Evolutionary conservation across 768 basidiomycete genomes (phyloP).

Genomic region (Zangia roseola): DNA sequence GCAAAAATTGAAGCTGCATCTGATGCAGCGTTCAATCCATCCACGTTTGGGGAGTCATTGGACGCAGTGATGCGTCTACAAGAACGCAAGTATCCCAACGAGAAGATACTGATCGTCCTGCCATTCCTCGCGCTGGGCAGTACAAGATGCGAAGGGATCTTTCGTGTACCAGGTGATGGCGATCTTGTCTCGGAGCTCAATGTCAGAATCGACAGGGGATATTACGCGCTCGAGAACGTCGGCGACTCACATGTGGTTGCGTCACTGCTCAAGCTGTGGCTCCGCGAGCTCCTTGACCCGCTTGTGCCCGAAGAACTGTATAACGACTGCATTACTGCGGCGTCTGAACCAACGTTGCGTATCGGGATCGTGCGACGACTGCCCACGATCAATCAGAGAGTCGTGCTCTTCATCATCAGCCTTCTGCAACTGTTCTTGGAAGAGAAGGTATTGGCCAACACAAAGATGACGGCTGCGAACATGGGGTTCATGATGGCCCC

Average conservation of each 20-base stretch:
- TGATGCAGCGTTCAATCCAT: slow-evolving; percentile 94
- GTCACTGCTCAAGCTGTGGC: slow-evolving; percentile 89
- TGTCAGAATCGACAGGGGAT: slow-evolving; percentile 85
- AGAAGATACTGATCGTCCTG: slow-evolving; percentile 88
- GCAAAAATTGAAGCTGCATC: slow-evolving; percentile 92
- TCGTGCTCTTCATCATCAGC: slow-evolving; percentile 84
- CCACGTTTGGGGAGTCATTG: slow-evolving; percentile 89
- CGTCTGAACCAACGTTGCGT: slow-evolving; percentile 66
- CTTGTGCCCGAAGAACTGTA: slow-evolving; percentile 89
- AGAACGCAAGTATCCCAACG: slow-evolving; percentile 79
- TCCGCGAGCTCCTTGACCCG: slow-evolving; percentile 90
- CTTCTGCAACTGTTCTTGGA: slow-evolving; percentile 89
- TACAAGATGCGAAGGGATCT: slow-evolving; percentile 84
- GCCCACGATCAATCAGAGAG: slow-evolving; percentile 83
- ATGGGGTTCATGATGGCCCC: slow-evolving; percentile 91
- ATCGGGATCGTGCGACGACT: slow-evolving; percentile 75
- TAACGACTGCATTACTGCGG: slow-evolving; percentile 78
- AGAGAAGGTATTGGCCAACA: slow-evolving; percentile 64
- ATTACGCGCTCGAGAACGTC: slow-evolving; percentile 86
- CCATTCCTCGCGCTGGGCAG: slow-evolving; percentile 91
- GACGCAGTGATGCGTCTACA: slow-evolving; percentile 83
- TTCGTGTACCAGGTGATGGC: slow-evolving; percentile 87
- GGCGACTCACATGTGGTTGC: slow-evolving; percentile 91
- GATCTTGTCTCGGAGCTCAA: slow-evolving; percentile 88
- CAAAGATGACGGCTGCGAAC: slow-evolving; percentile 91